Conservation (phyloP, 305 asterid genomes). For the Fraxinus xanthoxyloides region DNA sequence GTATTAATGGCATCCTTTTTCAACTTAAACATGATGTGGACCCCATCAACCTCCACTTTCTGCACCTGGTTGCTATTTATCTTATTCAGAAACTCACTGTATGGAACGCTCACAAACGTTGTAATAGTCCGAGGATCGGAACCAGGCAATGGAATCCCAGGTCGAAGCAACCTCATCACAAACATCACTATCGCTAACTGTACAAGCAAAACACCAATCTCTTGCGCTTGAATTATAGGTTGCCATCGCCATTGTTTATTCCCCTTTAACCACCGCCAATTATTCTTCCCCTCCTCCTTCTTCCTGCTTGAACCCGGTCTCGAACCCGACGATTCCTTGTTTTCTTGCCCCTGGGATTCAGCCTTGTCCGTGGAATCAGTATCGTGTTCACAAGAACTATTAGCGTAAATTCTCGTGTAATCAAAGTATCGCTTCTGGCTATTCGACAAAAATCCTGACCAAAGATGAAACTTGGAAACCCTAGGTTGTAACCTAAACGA, state of each 20-base stretch:
- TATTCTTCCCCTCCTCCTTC: conserved; percentile 77
- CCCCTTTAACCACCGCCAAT: conserved; percentile 57
- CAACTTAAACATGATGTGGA: conserved; percentile 88
- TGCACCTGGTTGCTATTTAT: conserved; percentile 72
- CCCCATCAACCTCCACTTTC: conserved; percentile 99
- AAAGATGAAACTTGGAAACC: conserved; percentile 38
- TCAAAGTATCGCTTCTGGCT: conserved; percentile 29
- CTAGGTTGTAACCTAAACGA: conserved; percentile 46
- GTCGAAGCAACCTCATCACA: conserved; percentile 84
- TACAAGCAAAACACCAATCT: conserved; percentile 77
- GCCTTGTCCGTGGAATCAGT: conserved; percentile 64
- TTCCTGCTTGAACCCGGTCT: conserved; percentile 53
- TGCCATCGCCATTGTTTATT: conserved; percentile 78
- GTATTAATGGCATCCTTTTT: conserved; percentile 48
- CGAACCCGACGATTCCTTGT: conserved; percentile 36
- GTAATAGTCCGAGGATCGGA: conserved; percentile 73
- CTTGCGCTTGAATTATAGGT: conserved; percentile 87
- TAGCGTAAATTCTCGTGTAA: conserved; percentile 49
- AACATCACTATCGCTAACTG: conserved; percentile 91
- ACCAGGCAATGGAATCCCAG: conserved; percentile 91
- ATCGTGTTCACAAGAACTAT: conserved; percentile 75
- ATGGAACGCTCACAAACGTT: conserved; percentile 70
- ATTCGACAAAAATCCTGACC: conserved; percentile 26
- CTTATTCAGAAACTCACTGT: conserved; percentile 83
- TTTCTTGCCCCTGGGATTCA: conserved; percentile 51